Conservation (phyloP, 768 basidiomycete species). For the Hydnomerulius pinastri region DNA sequence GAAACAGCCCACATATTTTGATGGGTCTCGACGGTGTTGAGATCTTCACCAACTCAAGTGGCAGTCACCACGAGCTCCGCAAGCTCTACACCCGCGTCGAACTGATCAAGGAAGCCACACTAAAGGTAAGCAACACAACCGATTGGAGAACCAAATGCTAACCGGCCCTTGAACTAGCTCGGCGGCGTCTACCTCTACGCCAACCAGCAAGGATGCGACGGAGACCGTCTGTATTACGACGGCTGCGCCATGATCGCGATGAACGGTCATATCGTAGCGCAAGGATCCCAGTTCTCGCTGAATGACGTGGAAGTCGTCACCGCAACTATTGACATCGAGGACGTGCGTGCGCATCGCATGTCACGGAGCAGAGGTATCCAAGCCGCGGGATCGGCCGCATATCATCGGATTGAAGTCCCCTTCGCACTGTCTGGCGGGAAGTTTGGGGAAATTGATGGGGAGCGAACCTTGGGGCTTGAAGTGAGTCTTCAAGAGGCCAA, state of each 20-base stretch:
- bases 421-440: constrained; percentile 79
- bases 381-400: constrained; percentile 72
- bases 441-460: constrained; percentile 61
- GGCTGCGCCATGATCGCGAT: constrained; percentile 96
- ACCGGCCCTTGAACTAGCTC: constrained; percentile 51
- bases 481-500: constrained; percentile 39
- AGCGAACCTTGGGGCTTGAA: constrained; percentile 48
- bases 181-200: constrained; percentile 98
- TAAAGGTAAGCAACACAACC: constrained; percentile 59
- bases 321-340: constrained; percentile 96
- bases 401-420: constrained; percentile 80
- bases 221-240: constrained; percentile 97
- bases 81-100: constrained; percentile 91
- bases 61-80: constrained; percentile 97
- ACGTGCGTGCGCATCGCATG: constrained; percentile 88
- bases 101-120: constrained; percentile 94
- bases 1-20: constrained; percentile 83
- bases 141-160: neutral
- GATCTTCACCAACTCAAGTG: constrained; percentile 98
- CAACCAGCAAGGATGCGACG: constrained; percentile 99
- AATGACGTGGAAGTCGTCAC: constrained; percentile 95
- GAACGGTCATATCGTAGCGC: constrained; percentile 90
- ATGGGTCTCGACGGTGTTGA: constrained; percentile 99
- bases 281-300: constrained; percentile 96
- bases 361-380: constrained; percentile 88